Base-by-base conservation (phyloP, 164 flowering plant genomes). In the Vitis labrusca region DNA sequence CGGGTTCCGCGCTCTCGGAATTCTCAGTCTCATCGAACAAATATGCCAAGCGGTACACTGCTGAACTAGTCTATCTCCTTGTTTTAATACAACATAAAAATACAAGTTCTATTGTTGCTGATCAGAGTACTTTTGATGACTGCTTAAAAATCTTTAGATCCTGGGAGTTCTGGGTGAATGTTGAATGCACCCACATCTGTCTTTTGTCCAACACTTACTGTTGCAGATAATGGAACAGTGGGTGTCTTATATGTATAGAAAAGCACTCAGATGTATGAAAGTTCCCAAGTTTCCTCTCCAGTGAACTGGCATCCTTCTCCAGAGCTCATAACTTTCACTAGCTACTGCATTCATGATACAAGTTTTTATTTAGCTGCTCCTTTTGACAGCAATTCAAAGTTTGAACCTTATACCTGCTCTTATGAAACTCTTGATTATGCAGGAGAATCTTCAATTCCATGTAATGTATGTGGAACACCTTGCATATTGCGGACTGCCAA, bases 401-500 rank as follows among this genome's bases (percentile, higher is more conserved):
- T 53, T 66, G 52, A 64, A 65, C 3, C 44, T 62, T 63, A 63
- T 65, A 23, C 10, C 30, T 68, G 52, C 16, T 70, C 44, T 66
- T 17, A 16, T 51, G 29, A 4, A 66, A 64, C 13, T 65, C 14
- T 27, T 57, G 72, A 58, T 60, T 66, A 47, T 79, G 81, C 89
- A 89, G 97, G 88, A 54, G 87, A 83, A 55, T n/a, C 83, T 63
- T 73, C 89, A n/a, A 60, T 94, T 54, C 70, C 87, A 5, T 95
- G 99, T 71, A 76, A 59, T 71, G 68, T 79, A 7, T 95, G 99
- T 81, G 93, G 94, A 55, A 57, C 80, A 50, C 83, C 89, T 60
- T 91, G 98, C 68, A 32, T 67, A 48, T 54, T 84, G 71, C 87
- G 93, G 51, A 92, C 97, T 51, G 97, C 99, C 59, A 93, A 90